Evolutionary conservation across 169 alveolate genomes (phyloP), one percentile per base, ranked within the genome.

Genomic region (Ichthyophthirius multifiliis): DNA sequence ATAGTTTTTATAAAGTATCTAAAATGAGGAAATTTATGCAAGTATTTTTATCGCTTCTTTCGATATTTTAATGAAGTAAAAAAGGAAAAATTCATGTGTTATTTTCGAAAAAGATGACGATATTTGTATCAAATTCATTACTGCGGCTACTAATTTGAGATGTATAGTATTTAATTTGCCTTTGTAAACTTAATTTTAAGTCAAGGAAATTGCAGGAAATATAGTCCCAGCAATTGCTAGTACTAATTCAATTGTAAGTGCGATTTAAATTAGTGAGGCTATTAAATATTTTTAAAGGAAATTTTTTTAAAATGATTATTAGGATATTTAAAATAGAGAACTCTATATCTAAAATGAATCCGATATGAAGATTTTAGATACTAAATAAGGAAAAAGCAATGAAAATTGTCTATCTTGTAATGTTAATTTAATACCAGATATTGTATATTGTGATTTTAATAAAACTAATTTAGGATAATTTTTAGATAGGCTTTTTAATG

Each of bases 191-290:
- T 83, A 89, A 31, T 93, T 92, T 86, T 89, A 89, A 75, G 83
- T 96, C 16, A 98, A 98, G 75, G 95, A 98, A 37, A 97, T 98
- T 20, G 99, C 99, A 9, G 99, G 99, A n/a, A 95, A 98, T 67
- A 98, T 98, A 43, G 93, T 97, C 4, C 99, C 99, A 0, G 99
- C 99, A 27, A 93, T 98, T 45, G 98, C 99, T 4, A 92, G 98
- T 34, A 96, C 99, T 3, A 98, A 97, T 91, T 98, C 99, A 0
- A 94, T 98, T 10, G 98, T 96, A 20, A 97, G 99, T 64, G 97
- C 98, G 0, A 77, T 95, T 4, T 98, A 97, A 90, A 98, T 96
- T 5, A 55, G 90, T 39, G 99, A 98, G 88, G 88, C 90, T 2
- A 75, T 88, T 27, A 89, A 92, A 48, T 34, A 82, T 10, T 47